Evolutionary conservation across 2,329 filamentous ascomycete species (phyloP).

Genomic region (Colletotrichum liaoningense): DNA sequence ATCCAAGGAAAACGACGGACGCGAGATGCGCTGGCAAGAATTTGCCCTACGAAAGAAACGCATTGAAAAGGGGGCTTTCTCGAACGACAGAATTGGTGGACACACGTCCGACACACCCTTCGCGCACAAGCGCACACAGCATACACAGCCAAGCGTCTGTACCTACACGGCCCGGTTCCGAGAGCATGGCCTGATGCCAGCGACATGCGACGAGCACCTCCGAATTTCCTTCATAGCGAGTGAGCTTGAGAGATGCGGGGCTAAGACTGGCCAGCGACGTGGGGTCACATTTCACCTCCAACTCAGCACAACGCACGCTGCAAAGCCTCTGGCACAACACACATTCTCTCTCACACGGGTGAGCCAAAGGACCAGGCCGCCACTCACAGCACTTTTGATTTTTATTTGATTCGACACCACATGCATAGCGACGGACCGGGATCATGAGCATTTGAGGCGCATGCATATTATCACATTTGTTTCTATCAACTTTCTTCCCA

Average conservation of each 20-base stretch:
- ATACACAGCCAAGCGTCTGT: background rate
- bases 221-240: background rate
- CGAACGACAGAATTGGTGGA: conserved; percentile 10
- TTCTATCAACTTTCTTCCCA: background rate
- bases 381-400: conserved; percentile 2
- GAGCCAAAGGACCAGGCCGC: conserved; percentile 1
- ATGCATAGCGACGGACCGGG: conserved; percentile 35
- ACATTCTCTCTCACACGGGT: background rate
- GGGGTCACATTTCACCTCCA: conserved; percentile 18
- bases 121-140: conserved; percentile 16
- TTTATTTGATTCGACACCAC: conserved; percentile 26
- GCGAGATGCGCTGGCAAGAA: conserved; percentile 26
- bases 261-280: background rate
- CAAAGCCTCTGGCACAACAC: background rate
- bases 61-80: background rate
- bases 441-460: conserved; percentile 31
- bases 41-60: background rate
- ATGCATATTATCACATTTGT: conserved; percentile 3
- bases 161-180: conserved; percentile 21
- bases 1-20: conserved; percentile 21
- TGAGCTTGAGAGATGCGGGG: conserved; percentile 15
- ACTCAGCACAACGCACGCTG: conserved; percentile 14
- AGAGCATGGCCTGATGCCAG: conserved; percentile 25
- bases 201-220: conserved; percentile 19
- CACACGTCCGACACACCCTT: conserved; percentile 31